A percentile compares a stretch with the other conserved stretches of the same genome.
Conservation (phyloP, 1,284 basidiomycete species). For the Cryptococcus floricola region DNA sequence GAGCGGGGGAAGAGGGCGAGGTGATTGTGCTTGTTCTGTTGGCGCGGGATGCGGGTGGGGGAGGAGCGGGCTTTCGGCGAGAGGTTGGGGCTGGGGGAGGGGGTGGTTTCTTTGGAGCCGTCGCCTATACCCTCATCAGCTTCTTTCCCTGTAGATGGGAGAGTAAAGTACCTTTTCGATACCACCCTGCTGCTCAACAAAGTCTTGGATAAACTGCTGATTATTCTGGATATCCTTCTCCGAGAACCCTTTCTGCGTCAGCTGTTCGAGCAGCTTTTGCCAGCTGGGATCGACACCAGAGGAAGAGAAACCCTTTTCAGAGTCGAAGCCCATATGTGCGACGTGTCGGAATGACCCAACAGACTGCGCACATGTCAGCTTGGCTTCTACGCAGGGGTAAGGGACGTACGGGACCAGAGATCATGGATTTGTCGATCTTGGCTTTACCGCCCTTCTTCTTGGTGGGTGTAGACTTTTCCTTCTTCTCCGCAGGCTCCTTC, state of each 20-base stretch:
- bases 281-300: slow-evolving; percentile 90
- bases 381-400: background rate
- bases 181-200: slow-evolving; percentile 61
- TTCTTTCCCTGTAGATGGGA: background rate
- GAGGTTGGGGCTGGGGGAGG: slow-evolving; percentile 47
- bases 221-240: slow-evolving; percentile 64
- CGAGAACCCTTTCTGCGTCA: slow-evolving; percentile 68
- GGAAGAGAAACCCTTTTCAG: slow-evolving; percentile 78
- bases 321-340: slow-evolving; percentile 92
- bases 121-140: slow-evolving; percentile 10
- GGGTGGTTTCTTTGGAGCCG: slow-evolving; percentile 36
- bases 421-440: slow-evolving; percentile 79
- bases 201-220: slow-evolving; percentile 85
- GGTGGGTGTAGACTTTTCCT: slow-evolving; percentile 24
- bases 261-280: slow-evolving; percentile 69
- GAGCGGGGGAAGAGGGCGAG: slow-evolving; percentile 39
- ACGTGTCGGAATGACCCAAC: slow-evolving; percentile 80
- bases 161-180: slow-evolving; percentile 33
- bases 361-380: slow-evolving; percentile 32
- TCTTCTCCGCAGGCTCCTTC: slow-evolving; percentile 32
- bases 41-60: slow-evolving; percentile 49
- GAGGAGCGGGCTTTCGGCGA: slow-evolving; percentile 48
- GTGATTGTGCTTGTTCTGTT: slow-evolving; percentile 36
- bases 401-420: slow-evolving; percentile 67
- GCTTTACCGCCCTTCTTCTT: slow-evolving; percentile 60